Conservation (phyloP, 192 early-diverging fungal species). For the Haplosporangium gracile region DNA sequence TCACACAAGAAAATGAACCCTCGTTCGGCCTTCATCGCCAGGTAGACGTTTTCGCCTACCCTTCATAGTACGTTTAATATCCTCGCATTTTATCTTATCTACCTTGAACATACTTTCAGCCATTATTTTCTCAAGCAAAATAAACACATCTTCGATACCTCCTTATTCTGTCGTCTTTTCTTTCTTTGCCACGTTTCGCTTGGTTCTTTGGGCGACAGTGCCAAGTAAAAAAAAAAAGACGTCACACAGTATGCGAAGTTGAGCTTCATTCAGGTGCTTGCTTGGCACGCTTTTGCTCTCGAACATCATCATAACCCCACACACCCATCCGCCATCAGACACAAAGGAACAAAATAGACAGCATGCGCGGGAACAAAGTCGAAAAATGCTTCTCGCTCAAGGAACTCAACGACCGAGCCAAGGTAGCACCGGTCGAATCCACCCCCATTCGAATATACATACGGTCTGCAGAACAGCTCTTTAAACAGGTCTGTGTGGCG, state of each 20-base stretch:
- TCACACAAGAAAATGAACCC: slow-evolving; percentile 10
- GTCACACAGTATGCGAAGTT: neutral
- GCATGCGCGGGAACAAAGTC: slow-evolving; percentile 37
- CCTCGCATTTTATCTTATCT: neutral
- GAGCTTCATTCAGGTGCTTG: neutral
- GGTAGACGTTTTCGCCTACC: neutral
- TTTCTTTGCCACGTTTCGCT: no score
- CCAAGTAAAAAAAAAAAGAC: neutral
- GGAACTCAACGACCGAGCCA: slow-evolving; percentile 51
- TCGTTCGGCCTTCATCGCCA: slow-evolving; percentile 26
- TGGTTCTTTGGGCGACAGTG: neutral
- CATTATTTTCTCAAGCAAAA: neutral
- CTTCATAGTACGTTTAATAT: neutral
- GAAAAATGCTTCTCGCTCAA: slow-evolving; percentile 37
- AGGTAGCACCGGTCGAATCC: slow-evolving; percentile 39
- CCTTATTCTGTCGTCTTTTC: neutral
- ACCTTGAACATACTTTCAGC: neutral
- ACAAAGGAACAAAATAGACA: neutral
- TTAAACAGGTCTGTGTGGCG: slow-evolving; percentile 54
- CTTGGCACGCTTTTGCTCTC: neutral
- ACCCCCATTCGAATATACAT: slow-evolving; percentile 62
- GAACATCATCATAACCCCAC: neutral
- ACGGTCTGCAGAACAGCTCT: slow-evolving; percentile 60
- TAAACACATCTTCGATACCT: neutral
- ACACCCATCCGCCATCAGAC: neutral